phyloP scores from a whole-genome alignment of 1,284 basidiomycete genomes.

The Heterobasidion parviporum region DNA sequence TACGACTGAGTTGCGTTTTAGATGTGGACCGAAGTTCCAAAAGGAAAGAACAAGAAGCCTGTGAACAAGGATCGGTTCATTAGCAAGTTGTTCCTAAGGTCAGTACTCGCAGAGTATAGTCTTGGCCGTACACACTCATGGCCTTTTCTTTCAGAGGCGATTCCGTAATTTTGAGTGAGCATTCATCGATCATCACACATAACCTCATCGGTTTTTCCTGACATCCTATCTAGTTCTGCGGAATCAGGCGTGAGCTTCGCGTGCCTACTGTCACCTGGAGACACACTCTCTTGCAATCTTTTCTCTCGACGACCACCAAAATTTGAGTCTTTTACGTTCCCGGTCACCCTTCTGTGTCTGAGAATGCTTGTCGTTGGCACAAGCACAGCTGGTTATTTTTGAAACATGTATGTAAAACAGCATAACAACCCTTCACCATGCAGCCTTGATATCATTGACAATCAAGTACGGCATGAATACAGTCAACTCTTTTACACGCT shows the following conservation, averaged over 20 bases:
- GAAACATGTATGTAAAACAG: neutral
- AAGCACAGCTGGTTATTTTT: neutral
- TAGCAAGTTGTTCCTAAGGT: constrained; percentile 94
- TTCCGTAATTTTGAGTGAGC: constrained; percentile 89
- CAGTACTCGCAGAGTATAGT: constrained; percentile 16
- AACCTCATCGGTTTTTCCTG: constrained; percentile 8
- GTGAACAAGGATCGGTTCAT: constrained; percentile 99
- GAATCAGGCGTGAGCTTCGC: constrained; percentile 59
- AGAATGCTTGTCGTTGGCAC: neutral
- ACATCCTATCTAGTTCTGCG: constrained; percentile 56
- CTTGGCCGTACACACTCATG: constrained; percentile 7
- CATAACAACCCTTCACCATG: neutral
- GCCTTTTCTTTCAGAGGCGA: constrained; percentile 58
- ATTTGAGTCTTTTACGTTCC: no score
- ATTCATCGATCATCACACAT: neutral
- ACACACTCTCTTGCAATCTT: no score
- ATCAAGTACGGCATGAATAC: no score
- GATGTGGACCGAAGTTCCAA: constrained; percentile 99
- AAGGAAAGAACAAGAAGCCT: constrained; percentile 97
- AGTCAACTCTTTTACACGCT: no score
- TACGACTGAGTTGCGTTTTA: constrained; percentile 21
- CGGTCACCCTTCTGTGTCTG: no score
- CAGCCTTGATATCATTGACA: no score
- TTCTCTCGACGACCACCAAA: no score
- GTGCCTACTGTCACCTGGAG: neutral